A percentile compares a stretch with the other conserved stretches of the same genome.
Conservation (phyloP, 148 eudicot species). For the Hydrangea macrophylla region DNA sequence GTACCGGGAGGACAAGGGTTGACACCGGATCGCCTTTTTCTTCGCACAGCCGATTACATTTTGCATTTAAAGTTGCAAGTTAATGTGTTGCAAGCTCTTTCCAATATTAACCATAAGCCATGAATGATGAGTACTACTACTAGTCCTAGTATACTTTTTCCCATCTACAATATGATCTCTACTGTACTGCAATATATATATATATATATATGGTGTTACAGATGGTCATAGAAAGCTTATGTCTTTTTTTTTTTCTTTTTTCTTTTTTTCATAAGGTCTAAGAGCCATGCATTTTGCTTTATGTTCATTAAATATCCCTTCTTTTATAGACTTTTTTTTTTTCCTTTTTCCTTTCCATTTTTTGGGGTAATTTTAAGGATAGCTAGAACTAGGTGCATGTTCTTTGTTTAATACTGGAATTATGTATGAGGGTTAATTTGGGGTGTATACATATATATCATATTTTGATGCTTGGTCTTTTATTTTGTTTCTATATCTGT, state of each 20-base stretch:
- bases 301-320: too few relatives aligned
- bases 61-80: slow-evolving; percentile 55
- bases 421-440: too few relatives aligned
- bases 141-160: background rate
- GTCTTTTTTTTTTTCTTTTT: background rate
- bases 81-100: slow-evolving; percentile 42
- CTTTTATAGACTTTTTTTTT: too few relatives aligned
- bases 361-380: too few relatives aligned
- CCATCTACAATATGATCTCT: background rate
- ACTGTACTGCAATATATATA: too few relatives aligned
- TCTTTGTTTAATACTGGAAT: too few relatives aligned
- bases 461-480: too few relatives aligned
- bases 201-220: too few relatives aligned
- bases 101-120: slow-evolving; percentile 27
- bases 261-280: background rate
- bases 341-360: too few relatives aligned
- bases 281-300: background rate
- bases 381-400: too few relatives aligned
- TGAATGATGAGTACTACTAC: background rate
- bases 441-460: too few relatives aligned
- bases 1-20: slow-evolving; percentile 49
- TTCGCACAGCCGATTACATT: slow-evolving; percentile 52
- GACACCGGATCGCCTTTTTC: slow-evolving; percentile 37
- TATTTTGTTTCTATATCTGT: too few relatives aligned
- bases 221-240: background rate